Conservation (phyloP, 75 land plant species). For the Ceratopteris richardii region DNA sequence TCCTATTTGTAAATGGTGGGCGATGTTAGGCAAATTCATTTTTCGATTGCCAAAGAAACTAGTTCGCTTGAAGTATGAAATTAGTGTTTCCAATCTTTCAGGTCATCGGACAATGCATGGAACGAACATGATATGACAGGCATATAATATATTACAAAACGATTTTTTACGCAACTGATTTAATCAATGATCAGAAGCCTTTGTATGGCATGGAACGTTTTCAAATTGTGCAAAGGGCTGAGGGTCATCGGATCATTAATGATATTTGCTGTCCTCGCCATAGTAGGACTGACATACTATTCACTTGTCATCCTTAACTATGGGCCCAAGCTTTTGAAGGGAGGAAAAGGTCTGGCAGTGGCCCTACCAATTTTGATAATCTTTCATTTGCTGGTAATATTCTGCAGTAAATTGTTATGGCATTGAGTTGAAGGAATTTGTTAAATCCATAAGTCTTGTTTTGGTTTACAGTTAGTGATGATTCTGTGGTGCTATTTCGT, state of each 20-base stretch:
- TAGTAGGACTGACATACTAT: constrained; percentile 61
- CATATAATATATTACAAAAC: no score
- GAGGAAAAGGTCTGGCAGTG: constrained; percentile 7
- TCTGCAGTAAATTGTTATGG: neutral
- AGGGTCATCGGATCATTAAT: constrained; percentile 57
- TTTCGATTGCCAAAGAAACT: no score
- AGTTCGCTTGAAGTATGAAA: no score
- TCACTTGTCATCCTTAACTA: constrained; percentile 47
- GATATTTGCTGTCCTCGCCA: constrained; percentile 57
- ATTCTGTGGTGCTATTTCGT: constrained; percentile 27
- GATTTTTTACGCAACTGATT: no score
- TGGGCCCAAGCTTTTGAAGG: constrained; percentile 20
- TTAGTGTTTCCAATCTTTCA: no score
- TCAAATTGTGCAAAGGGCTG: constrained; percentile 65
- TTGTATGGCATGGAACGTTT: constrained; percentile 43
- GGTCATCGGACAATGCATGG: no score
- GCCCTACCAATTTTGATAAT: constrained; percentile 13
- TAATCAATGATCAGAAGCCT: neutral
- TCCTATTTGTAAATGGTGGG: no score
- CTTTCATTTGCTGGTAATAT: constrained; percentile 27
- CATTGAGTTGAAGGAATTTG: neutral
- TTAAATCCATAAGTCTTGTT: neutral
- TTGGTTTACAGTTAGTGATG: constrained; percentile 12
- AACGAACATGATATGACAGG: no score
- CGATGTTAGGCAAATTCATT: no score